Base-by-base conservation (phyloP, 352 stramenopile genomes). In the Pythium dissimile region DNA sequence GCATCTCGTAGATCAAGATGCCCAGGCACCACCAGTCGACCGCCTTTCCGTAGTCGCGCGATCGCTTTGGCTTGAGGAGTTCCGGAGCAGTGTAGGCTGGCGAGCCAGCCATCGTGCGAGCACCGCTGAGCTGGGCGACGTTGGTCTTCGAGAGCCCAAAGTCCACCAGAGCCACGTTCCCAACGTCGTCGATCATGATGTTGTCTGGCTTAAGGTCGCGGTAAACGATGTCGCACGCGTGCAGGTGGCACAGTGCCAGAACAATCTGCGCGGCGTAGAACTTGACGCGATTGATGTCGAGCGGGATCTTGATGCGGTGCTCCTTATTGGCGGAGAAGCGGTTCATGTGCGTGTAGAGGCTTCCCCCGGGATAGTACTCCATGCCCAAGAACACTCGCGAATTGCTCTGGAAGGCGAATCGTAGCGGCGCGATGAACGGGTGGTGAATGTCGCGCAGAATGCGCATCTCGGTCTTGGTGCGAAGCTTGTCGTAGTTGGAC, bases 201-300 rank as follows among this genome's bases (percentile, higher is more conserved):
- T 98, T 98, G 62, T 98, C 92, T 2, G 95, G 95, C 58, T 98
- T 98, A 20, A 98, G 66, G 56, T 98, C 95, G 48, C 82, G 84
- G 69, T 98, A 98, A 12, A 98, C 88, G 65, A 98, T 97, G 71
- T 98, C 89, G 48, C 85, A 93, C 11, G 88, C 81, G 66, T 98
- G 93, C 15, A 98, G 50, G 60, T 97, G 89, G 32, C 84, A 94
- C 28, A 98, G 72, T 26, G 86, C 93, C 0, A 97, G 71, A 32
- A 93, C 81, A 50, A 98, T 96, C 74, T 98, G 92, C 42, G 93
- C 92, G 9, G 81, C 73, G 67, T 98, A 98, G 48, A 98, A 94
- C 42, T 80, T 86, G 13, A 94, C 85, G 26, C 89, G 85, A 34
- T 64, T 60, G 28, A 92, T 31, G 35, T 94, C 84, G 35, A 94